A percentile compares a stretch with the other conserved stretches of the same genome.
phyloP scores from a whole-genome alignment of 148 eudicot genomes.

The Fagopyrum esculentum region DNA sequence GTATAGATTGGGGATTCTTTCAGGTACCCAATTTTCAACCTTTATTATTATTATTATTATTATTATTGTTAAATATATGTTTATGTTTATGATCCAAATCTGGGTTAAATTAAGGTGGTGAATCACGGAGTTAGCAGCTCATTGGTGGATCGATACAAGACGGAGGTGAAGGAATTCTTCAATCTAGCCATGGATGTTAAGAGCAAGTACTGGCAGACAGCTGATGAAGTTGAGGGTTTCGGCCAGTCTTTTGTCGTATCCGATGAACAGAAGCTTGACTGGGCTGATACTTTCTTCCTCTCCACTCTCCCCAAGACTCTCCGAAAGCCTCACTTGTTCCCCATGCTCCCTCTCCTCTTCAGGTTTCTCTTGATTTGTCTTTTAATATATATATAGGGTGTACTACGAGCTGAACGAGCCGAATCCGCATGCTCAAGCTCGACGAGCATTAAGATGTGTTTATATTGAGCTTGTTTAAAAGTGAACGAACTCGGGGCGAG shows the following conservation, averaged over 20 bases:
- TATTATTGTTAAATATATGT: background rate
- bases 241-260: constrained; percentile 19
- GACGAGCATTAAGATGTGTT: too few relatives aligned
- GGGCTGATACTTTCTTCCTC: constrained; percentile 28
- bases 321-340: constrained; percentile 20
- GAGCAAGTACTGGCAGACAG: constrained; percentile 25
- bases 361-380: background rate
- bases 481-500: too few relatives aligned
- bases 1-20: background rate
- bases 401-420: too few relatives aligned
- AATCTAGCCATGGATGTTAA: constrained; percentile 26
- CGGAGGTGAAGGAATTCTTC: constrained; percentile 24
- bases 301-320: constrained; percentile 18
- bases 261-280: constrained; percentile 28
- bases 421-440: too few relatives aligned
- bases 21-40: background rate
- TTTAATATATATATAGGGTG: too few relatives aligned
- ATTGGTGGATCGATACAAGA: constrained; percentile 24
- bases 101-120: constrained; percentile 7
- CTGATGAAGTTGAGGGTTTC: constrained; percentile 26
- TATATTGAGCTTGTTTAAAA: too few relatives aligned
- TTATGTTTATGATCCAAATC: too few relatives aligned
- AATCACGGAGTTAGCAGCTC: constrained; percentile 27
- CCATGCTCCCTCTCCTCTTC: constrained; percentile 20
- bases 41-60: background rate